Evolutionary conservation across 805 yeast species (phyloP).

Genomic region (Candida boidinii): DNA sequence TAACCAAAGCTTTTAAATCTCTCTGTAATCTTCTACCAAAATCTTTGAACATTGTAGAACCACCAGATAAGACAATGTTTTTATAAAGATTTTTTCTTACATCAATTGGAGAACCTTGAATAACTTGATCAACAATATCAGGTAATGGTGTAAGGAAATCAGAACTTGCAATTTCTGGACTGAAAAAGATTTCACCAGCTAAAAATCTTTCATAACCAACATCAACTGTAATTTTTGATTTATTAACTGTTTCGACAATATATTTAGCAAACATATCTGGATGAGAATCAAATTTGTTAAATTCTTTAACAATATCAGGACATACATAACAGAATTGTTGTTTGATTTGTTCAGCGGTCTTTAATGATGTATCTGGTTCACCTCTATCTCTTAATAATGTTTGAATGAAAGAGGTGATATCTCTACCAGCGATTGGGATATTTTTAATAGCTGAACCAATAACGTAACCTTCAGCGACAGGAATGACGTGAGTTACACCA

Average conservation of each 20-base stretch:
- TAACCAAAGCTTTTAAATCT: constrained; percentile 81
- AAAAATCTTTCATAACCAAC: constrained; percentile 96
- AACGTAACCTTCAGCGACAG: constrained; percentile 98
- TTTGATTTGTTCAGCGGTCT: constrained; percentile 94
- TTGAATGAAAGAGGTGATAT: constrained; percentile 90
- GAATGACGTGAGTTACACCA: constrained; percentile 98
- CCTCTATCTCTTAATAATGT: constrained; percentile 93
- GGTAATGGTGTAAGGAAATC: constrained; percentile 96
- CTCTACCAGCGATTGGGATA: constrained; percentile 98
- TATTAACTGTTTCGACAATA: constrained; percentile 69
- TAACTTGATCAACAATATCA: constrained; percentile 89
- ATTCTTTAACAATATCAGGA: constrained; percentile 96
- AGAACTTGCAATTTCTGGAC: constrained; percentile 93
- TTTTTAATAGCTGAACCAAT: constrained; percentile 96
- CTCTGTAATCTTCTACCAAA: constrained; percentile 96
- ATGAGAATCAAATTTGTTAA: constrained; percentile 87
- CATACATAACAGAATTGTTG: constrained; percentile 96
- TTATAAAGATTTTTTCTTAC: constrained; percentile 94
- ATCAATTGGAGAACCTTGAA: constrained; percentile 93
- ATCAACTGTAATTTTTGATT: constrained; percentile 67
- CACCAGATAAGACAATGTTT: constrained; percentile 94
- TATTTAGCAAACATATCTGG: constrained; percentile 92
- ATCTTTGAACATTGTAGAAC: constrained; percentile 97
- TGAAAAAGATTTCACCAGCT: constrained; percentile 98
- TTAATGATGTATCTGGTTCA: constrained; percentile 85